Conservation (phyloP, 306 rosid species). For the Lathyrus oleraceus region DNA sequence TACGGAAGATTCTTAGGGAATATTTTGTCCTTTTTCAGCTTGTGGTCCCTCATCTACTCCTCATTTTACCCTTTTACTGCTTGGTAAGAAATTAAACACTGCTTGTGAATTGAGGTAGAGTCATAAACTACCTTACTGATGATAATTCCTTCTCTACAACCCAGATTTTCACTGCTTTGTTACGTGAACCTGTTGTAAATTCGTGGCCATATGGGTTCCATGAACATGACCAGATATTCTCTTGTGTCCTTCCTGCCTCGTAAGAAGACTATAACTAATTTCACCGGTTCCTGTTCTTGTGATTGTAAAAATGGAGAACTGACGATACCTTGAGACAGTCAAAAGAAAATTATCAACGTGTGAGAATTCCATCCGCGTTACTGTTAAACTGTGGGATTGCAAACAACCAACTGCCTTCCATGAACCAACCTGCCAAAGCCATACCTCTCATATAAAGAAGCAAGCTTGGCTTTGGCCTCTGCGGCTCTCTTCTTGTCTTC, state of each 20-base stretch:
- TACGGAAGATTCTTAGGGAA: too few species aligned
- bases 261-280: constrained; percentile 56
- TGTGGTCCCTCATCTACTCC: too few species aligned
- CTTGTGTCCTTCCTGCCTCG: constrained; percentile 88
- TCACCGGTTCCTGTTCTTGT: constrained; percentile 63
- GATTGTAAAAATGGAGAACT: constrained; percentile 72
- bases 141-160: constrained; percentile 50
- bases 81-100: too few species aligned
- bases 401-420: constrained; percentile 85
- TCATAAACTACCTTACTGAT: constrained; percentile 54
- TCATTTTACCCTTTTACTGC: too few species aligned
- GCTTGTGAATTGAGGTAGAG: constrained; percentile 66
- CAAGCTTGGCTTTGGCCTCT: constrained; percentile 67
- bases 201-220: constrained; percentile 91
- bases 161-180: constrained; percentile 87
- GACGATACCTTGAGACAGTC: constrained; percentile 95
- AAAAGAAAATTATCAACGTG: constrained; percentile 70
- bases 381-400: constrained; percentile 89
- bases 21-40: too few species aligned
- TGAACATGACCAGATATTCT: constrained; percentile 93
- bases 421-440: constrained; percentile 92
- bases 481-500: constrained; percentile 59
- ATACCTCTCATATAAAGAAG: constrained; percentile 72
- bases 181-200: constrained; percentile 93
- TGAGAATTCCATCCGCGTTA: constrained; percentile 89